Evolutionary conservation across 129 eudicot species (phyloP).

Genomic region (Tagetes erecta): DNA sequence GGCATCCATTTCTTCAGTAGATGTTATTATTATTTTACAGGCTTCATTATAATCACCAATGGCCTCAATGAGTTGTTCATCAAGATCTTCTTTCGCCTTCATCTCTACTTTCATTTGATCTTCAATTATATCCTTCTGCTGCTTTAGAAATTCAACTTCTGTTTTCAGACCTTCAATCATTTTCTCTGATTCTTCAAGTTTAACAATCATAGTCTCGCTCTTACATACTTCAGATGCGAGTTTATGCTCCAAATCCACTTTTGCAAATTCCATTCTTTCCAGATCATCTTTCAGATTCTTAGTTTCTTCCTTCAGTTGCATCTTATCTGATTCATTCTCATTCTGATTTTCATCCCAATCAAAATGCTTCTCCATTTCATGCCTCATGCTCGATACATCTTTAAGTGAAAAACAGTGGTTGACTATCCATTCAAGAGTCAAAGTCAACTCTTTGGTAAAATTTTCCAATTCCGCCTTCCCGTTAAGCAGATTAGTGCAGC

Average conservation of each 20-base stretch:
- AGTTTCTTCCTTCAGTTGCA: conserved; percentile 36
- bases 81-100: conserved; percentile 56
- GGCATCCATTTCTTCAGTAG: conserved; percentile 44
- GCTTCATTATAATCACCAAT: conserved; percentile 43
- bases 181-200: conserved; percentile 51
- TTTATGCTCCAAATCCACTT: conserved; percentile 42
- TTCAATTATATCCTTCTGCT: conserved; percentile 40
- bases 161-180: conserved; percentile 35
- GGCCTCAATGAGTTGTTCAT: conserved; percentile 52
- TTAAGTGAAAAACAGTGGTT: conserved; percentile 92
- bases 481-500: conserved; percentile 51
- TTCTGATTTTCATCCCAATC: conserved; percentile 80
- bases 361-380: conserved; percentile 57
- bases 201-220: conserved; percentile 35
- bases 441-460: conserved; percentile 62
- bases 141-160: conserved; percentile 48
- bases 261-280: conserved; percentile 30
- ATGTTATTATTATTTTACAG: conserved; percentile 36
- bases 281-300: conserved; percentile 37
- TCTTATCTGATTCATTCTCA: conserved; percentile 42
- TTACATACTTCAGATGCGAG: conserved; percentile 34
- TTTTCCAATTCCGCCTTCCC: conserved; percentile 51
- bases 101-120: conserved; percentile 42
- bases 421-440: conserved; percentile 76
- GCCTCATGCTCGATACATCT: conserved; percentile 84